phyloP scores from a whole-genome alignment of 2,329 filamentous ascomycete species.

The Aspergillus versicolor region DNA sequence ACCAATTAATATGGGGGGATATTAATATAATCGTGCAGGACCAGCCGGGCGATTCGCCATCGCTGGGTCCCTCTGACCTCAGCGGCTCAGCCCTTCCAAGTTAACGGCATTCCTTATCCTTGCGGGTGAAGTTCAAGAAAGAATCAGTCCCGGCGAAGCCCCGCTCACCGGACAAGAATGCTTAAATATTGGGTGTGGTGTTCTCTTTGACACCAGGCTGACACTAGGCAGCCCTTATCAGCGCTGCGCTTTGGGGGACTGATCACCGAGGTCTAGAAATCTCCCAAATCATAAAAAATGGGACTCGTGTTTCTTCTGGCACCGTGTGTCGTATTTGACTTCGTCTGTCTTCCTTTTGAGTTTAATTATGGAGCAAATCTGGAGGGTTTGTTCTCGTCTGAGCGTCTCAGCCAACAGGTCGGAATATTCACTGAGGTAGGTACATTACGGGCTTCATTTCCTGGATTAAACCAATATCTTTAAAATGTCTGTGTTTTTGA shows the following conservation, averaged over 20 bases:
- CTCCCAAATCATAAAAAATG: too few species aligned
- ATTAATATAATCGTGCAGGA: background rate
- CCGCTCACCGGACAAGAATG: background rate
- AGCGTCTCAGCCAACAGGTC: too few species aligned
- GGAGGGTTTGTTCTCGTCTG: too few species aligned
- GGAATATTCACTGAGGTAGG: too few species aligned
- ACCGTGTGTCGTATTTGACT: too few species aligned
- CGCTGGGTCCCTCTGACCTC: background rate
- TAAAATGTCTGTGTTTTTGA: too few species aligned
- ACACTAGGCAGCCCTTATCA: background rate
- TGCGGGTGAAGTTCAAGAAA: background rate
- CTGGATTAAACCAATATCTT: too few species aligned
- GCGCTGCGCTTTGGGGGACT: background rate
- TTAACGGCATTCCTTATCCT: background rate
- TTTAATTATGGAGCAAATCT: too few species aligned
- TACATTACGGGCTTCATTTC: too few species aligned
- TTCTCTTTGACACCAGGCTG: background rate
- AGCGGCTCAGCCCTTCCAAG: background rate
- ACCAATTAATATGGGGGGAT: background rate
- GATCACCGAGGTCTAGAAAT: too few species aligned
- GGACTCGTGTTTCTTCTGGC: too few species aligned
- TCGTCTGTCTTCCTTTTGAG: too few species aligned
- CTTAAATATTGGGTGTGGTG: background rate
- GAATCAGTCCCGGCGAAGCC: background rate
- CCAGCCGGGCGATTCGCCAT: background rate